Evolutionary conservation across 352 stramenopile species (phyloP).

Genomic region (Phytophthora agathidicida): DNA sequence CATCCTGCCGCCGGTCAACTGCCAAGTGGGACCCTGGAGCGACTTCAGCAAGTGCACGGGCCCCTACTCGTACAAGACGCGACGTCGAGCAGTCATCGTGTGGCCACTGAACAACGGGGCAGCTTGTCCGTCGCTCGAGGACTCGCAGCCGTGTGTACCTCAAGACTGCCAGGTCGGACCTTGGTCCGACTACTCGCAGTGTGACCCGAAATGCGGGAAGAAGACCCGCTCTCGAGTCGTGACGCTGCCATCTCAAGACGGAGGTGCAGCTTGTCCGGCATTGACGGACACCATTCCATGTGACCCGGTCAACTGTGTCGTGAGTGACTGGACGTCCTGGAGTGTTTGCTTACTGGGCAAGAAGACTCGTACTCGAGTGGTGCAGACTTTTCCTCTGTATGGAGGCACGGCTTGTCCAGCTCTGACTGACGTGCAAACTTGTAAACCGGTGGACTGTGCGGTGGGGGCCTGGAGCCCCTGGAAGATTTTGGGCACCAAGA

Average conservation of each 20-base stretch:
- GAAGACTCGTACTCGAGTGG: conserved; percentile 39
- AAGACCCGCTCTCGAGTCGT: conserved; percentile 43
- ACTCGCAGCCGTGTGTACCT: conserved; percentile 48
- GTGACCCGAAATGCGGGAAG: conserved; percentile 33
- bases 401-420: conserved; percentile 40
- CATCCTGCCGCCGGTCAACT: conserved; percentile 6
- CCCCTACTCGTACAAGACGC: conserved; percentile 42
- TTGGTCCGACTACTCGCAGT: conserved; percentile 40
- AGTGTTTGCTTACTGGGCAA: conserved; percentile 41
- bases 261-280: conserved; percentile 33
- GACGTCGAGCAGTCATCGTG: conserved; percentile 38
- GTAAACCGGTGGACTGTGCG: conserved; percentile 48
- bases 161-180: conserved; percentile 46
- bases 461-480: conserved; percentile 44
- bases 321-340: conserved; percentile 50
- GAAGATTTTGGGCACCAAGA: conserved; percentile 39
- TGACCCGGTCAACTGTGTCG: conserved; percentile 50
- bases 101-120: conserved; percentile 37
- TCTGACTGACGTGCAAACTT: conserved; percentile 34
- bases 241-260: conserved; percentile 27
- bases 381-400: conserved; percentile 44
- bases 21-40: conserved; percentile 38
- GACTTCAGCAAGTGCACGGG: conserved; percentile 40
- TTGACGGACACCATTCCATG: conserved; percentile 38
- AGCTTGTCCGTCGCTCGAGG: conserved; percentile 46